phyloP scores from a whole-genome alignment of 257 asterid genomes.

The Fraxinus quadrangulata region DNA sequence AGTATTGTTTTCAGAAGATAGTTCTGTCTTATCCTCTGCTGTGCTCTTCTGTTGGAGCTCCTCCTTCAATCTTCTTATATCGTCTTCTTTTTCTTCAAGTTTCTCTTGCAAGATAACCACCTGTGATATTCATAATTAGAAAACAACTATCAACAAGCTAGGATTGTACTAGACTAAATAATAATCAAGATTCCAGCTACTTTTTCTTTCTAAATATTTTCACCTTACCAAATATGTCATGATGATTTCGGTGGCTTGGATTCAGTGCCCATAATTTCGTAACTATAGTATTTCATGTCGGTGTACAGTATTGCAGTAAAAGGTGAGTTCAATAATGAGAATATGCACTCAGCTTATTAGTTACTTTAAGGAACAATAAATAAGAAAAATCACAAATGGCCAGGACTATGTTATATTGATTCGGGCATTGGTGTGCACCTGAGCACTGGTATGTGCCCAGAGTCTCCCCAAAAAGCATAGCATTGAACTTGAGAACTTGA shows the following conservation, averaged over 20 bases:
- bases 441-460: not conserved
- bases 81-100: constrained; percentile 66
- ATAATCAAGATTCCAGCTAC: not conserved
- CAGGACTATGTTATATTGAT: not conserved
- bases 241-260: not conserved
- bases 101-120: constrained; percentile 81
- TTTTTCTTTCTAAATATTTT: not conserved
- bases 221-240: not conserved
- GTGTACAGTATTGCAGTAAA: too few species aligned
- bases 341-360: not conserved
- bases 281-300: not conserved
- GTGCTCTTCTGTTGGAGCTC: constrained; percentile 37
- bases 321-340: not conserved
- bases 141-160: not conserved
- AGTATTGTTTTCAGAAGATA: constrained; percentile 28
- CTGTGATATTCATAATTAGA: constrained; percentile 35
- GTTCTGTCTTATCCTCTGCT: constrained; percentile 37
- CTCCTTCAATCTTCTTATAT: constrained; percentile 52
- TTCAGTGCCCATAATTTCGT: not conserved
- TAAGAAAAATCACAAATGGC: not conserved
- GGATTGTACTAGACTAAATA: too few species aligned
- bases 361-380: not conserved
- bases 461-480: not conserved
- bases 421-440: not conserved
- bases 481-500: not conserved